These are phyloP conservation scores for Paecilomyces sp. DNA, from an alignment of 2,329 filamentous ascomycete genomes.

Conservation along the genomic window DNA sequence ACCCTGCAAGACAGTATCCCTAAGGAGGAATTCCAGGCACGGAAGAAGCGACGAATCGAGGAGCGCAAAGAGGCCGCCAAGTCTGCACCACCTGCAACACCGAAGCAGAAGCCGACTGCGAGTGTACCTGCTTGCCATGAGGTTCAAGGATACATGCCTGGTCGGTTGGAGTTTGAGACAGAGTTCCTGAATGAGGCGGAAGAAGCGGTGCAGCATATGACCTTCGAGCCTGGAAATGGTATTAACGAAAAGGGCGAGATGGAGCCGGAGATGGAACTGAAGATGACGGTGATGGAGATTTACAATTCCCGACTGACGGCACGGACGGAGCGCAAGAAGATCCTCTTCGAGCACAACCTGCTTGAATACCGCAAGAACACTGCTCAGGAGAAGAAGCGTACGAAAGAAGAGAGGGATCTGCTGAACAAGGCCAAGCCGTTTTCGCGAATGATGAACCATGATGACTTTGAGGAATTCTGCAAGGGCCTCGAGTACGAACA, in stretches of 20 bases:
- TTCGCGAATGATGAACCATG: constrained; percentile 89
- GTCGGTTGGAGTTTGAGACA: constrained; percentile 92
- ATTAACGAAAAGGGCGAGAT: constrained; percentile 81
- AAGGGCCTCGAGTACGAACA: constrained; percentile 84
- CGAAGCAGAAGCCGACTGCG: constrained; percentile 92
- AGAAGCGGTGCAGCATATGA: constrained; percentile 96
- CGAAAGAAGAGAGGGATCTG: constrained; percentile 88
- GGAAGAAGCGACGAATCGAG: constrained; percentile 91
- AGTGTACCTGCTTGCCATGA: constrained; percentile 95
- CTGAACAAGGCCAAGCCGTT: constrained; percentile 93
- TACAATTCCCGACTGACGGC: constrained; percentile 90
- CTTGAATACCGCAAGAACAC: constrained; percentile 91
- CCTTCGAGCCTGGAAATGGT: constrained; percentile 93
- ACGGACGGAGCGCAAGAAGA: constrained; percentile 88
- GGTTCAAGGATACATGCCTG: constrained; percentile 98
- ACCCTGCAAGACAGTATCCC: constrained; percentile 72
- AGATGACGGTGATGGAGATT: constrained; percentile 96
- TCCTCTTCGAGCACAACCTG: constrained; percentile 91
- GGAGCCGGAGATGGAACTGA: constrained; percentile 94
- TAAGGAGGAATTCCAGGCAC: constrained; percentile 84
- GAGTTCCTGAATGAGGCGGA: constrained; percentile 97
- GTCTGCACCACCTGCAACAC: constrained; percentile 71
- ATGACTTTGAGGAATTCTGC: constrained; percentile 80
- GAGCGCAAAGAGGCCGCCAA: constrained; percentile 82
- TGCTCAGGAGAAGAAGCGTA: constrained; percentile 84